These are phyloP conservation scores for Pseudocercospora fijiensis DNA, from an alignment of 2,329 filamentous ascomycete species.

Conservation along the genomic window DNA sequence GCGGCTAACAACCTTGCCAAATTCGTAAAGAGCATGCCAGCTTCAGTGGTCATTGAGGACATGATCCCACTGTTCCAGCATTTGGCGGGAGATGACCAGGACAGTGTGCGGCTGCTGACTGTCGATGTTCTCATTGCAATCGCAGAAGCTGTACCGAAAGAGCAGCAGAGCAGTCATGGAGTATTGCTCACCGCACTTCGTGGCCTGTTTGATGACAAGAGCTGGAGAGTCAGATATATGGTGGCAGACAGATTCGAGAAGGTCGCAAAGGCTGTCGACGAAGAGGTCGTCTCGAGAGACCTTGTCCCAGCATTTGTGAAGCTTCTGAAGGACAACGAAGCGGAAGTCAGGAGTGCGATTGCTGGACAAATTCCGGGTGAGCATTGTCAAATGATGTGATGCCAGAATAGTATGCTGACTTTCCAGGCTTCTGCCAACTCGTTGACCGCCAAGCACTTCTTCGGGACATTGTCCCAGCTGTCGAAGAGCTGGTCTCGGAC, in stretches of 20 bases:
- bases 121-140: slow-evolving; percentile 96
- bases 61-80: slow-evolving; percentile 99
- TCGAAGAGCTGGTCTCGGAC: slow-evolving; percentile 95
- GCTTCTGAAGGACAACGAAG: slow-evolving; percentile 95
- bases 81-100: slow-evolving; percentile 92
- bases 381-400: slow-evolving; percentile 11
- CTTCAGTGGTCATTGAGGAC: slow-evolving; percentile 88
- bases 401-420: slow-evolving; percentile 31
- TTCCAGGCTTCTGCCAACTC: slow-evolving; percentile 79
- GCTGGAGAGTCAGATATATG: slow-evolving; percentile 99
- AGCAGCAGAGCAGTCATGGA: slow-evolving; percentile 94
- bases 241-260: slow-evolving; percentile 98
- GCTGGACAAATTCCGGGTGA: slow-evolving; percentile 89
- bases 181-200: slow-evolving; percentile 86
- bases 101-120: slow-evolving; percentile 91
- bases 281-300: slow-evolving; percentile 91
- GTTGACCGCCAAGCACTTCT: slow-evolving; percentile 85
- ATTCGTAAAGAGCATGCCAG: slow-evolving; percentile 95
- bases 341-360: slow-evolving; percentile 94
- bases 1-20: slow-evolving; percentile 94
- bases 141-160: slow-evolving; percentile 94
- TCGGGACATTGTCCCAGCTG: slow-evolving; percentile 92
- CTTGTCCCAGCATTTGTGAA: slow-evolving; percentile 96
- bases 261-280: slow-evolving; percentile 98
- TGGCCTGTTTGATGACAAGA: slow-evolving; percentile 97